Base-by-base conservation (phyloP, 306 rosid genomes). In the Lithocarpus polystachyus region DNA sequence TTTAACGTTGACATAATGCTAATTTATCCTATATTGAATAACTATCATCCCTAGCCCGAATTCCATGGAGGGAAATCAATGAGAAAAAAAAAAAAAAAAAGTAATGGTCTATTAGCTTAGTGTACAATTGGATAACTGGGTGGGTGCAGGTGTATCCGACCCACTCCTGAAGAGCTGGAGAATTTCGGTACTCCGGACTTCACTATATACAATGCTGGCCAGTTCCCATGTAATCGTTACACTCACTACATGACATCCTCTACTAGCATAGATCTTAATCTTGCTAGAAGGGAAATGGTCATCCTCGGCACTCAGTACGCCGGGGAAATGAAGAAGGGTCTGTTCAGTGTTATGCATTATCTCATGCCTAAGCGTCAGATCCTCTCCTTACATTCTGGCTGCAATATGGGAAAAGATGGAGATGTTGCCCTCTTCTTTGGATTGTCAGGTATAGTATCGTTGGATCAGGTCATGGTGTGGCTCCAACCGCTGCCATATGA, bases 361-460 rank as follows among this genome's bases (percentile, higher is more conserved):
- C 92, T 94, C 87, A 92, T 94, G 96, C 98, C 98, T 33, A 89
- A 59, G 89, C 94, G 94, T 67, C 88, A 85, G 59, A 90, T 94
- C 77, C 93, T 92, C 86, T 90, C 98, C 79, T 82, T 94, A 19
- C 98, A 94, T 81, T 94, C 97, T 71, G 98, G 98, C 76, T 94
- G 93, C 92, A 94, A 94, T 69, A 82, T 94, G 82, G 97, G 98
- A 43, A 90, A 85, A 83, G 80, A 84, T 20, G 98, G 94, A n/a
- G 96, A 94, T 84, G 97, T 94, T 82, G 98, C 97, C 68, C 97
- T 94, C 88, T 94, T 94, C 94, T 94, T 94, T 87, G 97, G 97
- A 61, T 87, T 94, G 69, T 94, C 98, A 83, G 98, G 98, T 94
- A 88, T 86, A 86, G 89, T 90, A 76, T 71, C 74, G 35, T 4